Percentiles rank a stretch among this genome's conserved stretches.
Conservation (phyloP, 345 rosid genomes). For the Zanthoxylum bungeanum region DNA sequence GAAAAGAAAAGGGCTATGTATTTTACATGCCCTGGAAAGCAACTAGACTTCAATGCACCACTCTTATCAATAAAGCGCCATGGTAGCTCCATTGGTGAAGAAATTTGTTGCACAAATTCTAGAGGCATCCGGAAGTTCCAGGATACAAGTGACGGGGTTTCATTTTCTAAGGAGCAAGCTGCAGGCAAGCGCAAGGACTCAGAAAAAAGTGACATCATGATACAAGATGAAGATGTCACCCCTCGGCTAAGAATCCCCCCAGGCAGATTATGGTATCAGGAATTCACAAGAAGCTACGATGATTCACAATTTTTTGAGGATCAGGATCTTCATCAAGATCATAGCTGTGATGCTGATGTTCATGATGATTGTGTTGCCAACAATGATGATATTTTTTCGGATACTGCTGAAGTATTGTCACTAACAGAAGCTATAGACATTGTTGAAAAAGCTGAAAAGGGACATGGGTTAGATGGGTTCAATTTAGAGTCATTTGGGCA, state of each 20-base stretch:
- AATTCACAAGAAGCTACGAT: neutral
- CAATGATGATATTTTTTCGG: constrained; percentile 34
- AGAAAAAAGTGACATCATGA: constrained; percentile 8
- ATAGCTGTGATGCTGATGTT: constrained; percentile 32
- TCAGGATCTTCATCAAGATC: constrained; percentile 7
- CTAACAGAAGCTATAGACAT: constrained; percentile 84
- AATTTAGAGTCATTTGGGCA: constrained; percentile 32
- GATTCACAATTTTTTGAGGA: neutral
- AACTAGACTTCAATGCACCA: constrained; percentile 68
- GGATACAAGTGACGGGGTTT: constrained; percentile 41
- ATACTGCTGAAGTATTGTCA: constrained; percentile 57
- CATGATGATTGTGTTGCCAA: constrained; percentile 26
- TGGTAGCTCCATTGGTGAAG: constrained; percentile 11
- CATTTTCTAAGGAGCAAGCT: constrained; percentile 82
- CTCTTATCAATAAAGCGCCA: constrained; percentile 65
- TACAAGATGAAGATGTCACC: constrained; percentile 32
- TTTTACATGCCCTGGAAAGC: too few species aligned
- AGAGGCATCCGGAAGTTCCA: constrained; percentile 5
- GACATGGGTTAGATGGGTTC: constrained; percentile 28
- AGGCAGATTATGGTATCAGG: constrained; percentile 30
- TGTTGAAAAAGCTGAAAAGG: constrained; percentile 44
- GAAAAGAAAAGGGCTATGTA: constrained; percentile 13
- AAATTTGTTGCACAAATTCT: constrained; percentile 21
- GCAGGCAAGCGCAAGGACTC: constrained; percentile 70
- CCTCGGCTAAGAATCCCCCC: constrained; percentile 77